Conservation (phyloP, 1,139 yeast genomes). For the Yamadazyma blattariae region DNA sequence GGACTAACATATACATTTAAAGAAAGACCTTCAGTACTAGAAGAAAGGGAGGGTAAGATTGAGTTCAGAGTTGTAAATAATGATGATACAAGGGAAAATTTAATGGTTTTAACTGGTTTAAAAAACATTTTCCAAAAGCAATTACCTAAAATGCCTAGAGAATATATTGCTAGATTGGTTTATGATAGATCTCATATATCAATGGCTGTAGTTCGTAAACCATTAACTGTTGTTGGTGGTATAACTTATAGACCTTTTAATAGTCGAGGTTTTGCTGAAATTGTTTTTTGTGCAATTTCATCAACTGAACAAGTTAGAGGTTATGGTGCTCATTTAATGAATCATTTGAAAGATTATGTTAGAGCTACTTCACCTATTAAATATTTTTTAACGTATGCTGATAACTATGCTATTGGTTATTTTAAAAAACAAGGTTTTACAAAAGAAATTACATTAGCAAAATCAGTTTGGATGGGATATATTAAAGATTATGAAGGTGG, state of each 20-base stretch:
- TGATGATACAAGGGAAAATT: constrained; percentile 81
- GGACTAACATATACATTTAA: constrained; percentile 83
- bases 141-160: constrained; percentile 97
- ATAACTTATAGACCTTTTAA: constrained; percentile 94
- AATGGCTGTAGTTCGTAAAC: constrained; percentile 92
- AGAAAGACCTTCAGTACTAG: constrained; percentile 91
- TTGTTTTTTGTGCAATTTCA: constrained; percentile 96
- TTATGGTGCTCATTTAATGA: constrained; percentile 98
- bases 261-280: constrained; percentile 89
- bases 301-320: constrained; percentile 98
- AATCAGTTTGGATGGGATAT: constrained; percentile 95
- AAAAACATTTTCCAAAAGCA: constrained; percentile 97
- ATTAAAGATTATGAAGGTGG: constrained; percentile 99
- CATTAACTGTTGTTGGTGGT: constrained; percentile 95
- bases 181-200: constrained; percentile 93
- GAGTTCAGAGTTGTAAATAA: constrained; percentile 96
- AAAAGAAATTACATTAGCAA: constrained; percentile 84
- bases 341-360: constrained; percentile 93
- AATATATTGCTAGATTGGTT: constrained; percentile 89
- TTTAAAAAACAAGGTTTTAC: constrained; percentile 98
- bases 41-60: constrained; percentile 86
- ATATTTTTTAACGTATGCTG: constrained; percentile 94
- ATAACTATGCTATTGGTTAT: constrained; percentile 97
- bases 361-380: constrained; percentile 82
- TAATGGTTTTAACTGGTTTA: constrained; percentile 90